Base-by-base conservation (phyloP, 305 asterid species). In the Ilex paraguariensis region DNA sequence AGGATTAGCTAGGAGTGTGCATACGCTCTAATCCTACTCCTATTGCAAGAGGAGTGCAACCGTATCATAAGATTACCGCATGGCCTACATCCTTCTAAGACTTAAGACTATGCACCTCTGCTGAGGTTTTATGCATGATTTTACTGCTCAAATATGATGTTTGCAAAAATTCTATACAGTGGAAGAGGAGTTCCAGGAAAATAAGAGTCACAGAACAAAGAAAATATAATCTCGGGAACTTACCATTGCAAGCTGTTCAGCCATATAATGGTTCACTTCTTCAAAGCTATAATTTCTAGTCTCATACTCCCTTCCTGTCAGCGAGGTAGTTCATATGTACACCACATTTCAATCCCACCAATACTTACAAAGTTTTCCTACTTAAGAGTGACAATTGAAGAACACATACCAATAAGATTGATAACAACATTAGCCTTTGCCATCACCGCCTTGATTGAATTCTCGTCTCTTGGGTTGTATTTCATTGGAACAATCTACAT, bases 351-450 rank as follows among this genome's bases (percentile, higher is more conserved):
- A 36, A 36, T 36, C 5, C 42, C 42, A 36, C 42, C 42, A 36
- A 36, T 8, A 36, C 42, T 36, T 40, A 2, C 53, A 13, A 44
- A 42, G 52, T 4, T 32, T 32, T 13, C 13, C 28, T 4, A 28
- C 54, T 36, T 45, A 63, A 52, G 42, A 36, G 36, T 17, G 61
- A 61, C n/a, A 63, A 14, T 45, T 56, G 57, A 32, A 21, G 66
- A 60, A 33, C 62, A 64, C 72, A 59, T 81, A 92, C 97, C 97
- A 28, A 92, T 85, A 72, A 92, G 97, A 77, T 92, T 90, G 69
- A 92, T 90, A 65, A 92, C 95, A 75, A 93, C 96, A 72, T 93
- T 93, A 63, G 95, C 96, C 82, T 93, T 93, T 60, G 96, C 97
- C 99, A 93, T 87, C 70, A 84, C 95, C 16, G 97, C 99, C 83